Evolutionary conservation across 1,284 basidiomycete species (phyloP), one percentile per base, ranked within the genome.

Genomic region (Marasmius oreades): DNA sequence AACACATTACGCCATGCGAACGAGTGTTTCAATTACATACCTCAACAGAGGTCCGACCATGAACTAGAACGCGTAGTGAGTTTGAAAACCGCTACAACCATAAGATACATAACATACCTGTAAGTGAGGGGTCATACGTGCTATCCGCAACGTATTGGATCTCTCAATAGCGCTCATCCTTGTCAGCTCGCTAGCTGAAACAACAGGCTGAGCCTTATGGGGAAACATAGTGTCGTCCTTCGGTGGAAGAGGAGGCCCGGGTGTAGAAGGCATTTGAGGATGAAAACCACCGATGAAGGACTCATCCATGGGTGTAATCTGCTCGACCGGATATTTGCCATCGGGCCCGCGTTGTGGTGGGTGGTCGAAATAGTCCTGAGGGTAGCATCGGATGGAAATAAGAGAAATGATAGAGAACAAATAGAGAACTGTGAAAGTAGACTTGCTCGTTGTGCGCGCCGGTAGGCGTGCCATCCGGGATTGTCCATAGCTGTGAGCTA

Each of bases 41-140:
- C 89, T 84, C 61, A 99, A 74, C 42, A 98, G 77, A 11, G 95
- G 95, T 1, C 95, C 95, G 54, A 84, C 86, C 88, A 91, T 91
- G 61, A 90, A 82, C 75, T 90, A 73, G 34, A 46, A 47, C 10
- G 45, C 22, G 53, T 31, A 36, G 51, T 53, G 28, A 37, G 20
- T 77, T 79, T 56, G 59, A 51, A 55, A 26, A 18, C 14, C 10
- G 26, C 14, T 22, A 23, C 24, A 37, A 18, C 28, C 10, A 5
- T 31, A 56, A 44, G 42, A 45, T 34, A 51, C 55, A 22, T n/a
- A 5, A 65, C 69, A 42, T 55, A 76, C 78, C 67, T 79, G 77
- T 34, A 92, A 75, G 66, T 85, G 77, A 2, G 91, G 90, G 31
- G 82, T 71, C 86, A 88, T 92, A 24, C 80, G 77, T 20, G 80